Evolutionary conservation across 1,284 basidiomycete genomes (phyloP).

Genomic region (Ceratobasidium sp.): DNA sequence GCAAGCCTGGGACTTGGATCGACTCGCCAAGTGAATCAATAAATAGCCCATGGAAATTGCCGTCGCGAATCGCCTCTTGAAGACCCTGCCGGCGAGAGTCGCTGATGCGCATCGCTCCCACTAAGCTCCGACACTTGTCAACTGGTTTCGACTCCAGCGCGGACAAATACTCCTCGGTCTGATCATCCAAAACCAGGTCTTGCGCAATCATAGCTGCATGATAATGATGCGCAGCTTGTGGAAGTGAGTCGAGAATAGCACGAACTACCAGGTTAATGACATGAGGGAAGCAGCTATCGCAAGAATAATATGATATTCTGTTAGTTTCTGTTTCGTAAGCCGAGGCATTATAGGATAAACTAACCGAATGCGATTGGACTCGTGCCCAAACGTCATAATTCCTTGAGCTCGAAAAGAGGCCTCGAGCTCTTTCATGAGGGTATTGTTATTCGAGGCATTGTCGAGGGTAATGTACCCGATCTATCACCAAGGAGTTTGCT

Average conservation of each 20-base stretch:
- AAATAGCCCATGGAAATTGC: conserved; percentile 1
- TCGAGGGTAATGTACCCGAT: conserved; percentile 37
- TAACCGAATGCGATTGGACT: conserved; percentile 38
- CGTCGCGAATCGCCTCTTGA: background rate
- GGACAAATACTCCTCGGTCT: background rate
- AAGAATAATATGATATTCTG: too few relatives aligned
- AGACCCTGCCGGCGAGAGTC: background rate
- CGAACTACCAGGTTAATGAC: conserved; percentile 34
- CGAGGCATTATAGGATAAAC: too few relatives aligned
- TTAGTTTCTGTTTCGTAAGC: too few relatives aligned
- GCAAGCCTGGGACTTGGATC: background rate
- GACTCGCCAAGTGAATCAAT: background rate
- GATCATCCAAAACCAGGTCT: background rate
- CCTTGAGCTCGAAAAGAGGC: background rate
- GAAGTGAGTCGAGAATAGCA: conserved; percentile 8
- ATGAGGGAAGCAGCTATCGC: conserved; percentile 40
- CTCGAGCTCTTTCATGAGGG: conserved; percentile 33
- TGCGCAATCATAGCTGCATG: background rate
- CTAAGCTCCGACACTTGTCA: background rate
- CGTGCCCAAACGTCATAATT: conserved; percentile 1
- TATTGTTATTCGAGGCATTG: conserved; percentile 36
- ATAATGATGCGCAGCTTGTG: background rate
- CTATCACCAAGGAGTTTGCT: background rate
- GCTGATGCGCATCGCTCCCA: conserved; percentile 9
- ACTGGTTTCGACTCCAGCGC: background rate